Conservation (phyloP, 371 early-diverging fungal species). For the Apophysomyces ossiformis region DNA sequence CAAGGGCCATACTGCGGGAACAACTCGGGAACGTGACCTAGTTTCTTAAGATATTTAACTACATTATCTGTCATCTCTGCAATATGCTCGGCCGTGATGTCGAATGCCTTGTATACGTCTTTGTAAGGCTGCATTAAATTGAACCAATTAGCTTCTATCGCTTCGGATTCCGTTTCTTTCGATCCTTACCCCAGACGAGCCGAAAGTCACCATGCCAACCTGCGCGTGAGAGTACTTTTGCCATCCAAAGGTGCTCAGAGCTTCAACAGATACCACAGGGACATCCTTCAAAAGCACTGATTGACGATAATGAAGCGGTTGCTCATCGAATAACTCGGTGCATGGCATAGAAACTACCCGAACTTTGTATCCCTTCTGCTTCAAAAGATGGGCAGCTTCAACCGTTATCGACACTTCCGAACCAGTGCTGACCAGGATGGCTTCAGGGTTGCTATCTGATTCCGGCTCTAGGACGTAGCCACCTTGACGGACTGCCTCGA, state of each 20-base stretch:
- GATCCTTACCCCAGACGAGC: constrained; percentile 70
- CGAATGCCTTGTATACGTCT: constrained; percentile 78
- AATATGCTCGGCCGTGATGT: constrained; percentile 71
- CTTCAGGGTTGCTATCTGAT: constrained; percentile 57
- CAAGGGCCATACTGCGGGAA: constrained; percentile 17
- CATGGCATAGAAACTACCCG: constrained; percentile 98
- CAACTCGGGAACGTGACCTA: constrained; percentile 33
- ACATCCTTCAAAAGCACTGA: constrained; percentile 82
- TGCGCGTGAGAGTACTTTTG: constrained; percentile 85
- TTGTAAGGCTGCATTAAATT: constrained; percentile 54
- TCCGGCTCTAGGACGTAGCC: constrained; percentile 78
- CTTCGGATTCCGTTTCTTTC: not conserved
- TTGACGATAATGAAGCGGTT: constrained; percentile 84
- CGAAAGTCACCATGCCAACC: constrained; percentile 97
- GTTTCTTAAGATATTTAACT: constrained; percentile 68
- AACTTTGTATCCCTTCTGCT: constrained; percentile 59
- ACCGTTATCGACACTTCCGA: constrained; percentile 94
- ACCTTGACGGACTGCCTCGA: constrained; percentile 82
- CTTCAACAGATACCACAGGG: constrained; percentile 93
- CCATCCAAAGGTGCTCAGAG: constrained; percentile 96
- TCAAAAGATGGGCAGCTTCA: constrained; percentile 79
- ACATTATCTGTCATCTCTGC: constrained; percentile 72
- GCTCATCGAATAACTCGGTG: constrained; percentile 93
- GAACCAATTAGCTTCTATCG: not conserved
- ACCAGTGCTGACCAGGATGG: constrained; percentile 92